Conservation (phyloP, 768 basidiomycete species). For the Suillus sp. region DNA sequence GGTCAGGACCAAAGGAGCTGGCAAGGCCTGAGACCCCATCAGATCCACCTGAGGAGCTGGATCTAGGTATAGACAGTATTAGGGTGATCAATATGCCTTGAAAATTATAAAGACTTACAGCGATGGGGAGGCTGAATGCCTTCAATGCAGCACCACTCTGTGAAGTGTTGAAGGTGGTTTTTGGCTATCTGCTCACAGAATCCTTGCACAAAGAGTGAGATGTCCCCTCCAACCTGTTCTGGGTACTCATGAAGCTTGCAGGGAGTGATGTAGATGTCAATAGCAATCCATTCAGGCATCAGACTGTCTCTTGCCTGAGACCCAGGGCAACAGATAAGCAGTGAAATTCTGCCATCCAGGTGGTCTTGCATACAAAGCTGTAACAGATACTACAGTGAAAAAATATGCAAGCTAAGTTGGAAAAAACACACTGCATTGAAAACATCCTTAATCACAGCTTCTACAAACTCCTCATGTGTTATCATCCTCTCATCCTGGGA, state of each 20-base stretch:
- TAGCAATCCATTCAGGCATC: conserved; percentile 6
- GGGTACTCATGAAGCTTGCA: not conserved
- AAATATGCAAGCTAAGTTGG: no score
- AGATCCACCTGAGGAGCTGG: no score
- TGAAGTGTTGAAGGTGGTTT: conserved; percentile 10
- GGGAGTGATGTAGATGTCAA: conserved; percentile 13
- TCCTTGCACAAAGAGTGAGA: conserved; percentile 7
- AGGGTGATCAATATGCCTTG: no score
- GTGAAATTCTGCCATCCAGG: conserved; percentile 14
- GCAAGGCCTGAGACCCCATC: no score
- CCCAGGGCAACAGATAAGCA: conserved; percentile 14
- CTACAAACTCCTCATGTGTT: not conserved
- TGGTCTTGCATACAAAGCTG: conserved; percentile 18
- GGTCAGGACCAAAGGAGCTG: no score
- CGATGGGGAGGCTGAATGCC: not conserved
- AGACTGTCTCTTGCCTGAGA: not conserved
- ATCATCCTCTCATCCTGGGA: not conserved
- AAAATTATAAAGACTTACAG: not conserved
- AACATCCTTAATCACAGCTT: conserved; percentile 9
- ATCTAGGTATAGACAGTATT: no score
- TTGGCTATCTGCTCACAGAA: conserved; percentile 14
- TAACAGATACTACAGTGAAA: conserved; percentile 1
- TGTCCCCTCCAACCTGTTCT: conserved; percentile 1
- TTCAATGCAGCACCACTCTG: conserved; percentile 9
- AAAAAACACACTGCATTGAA: conserved; percentile 13